These are phyloP conservation scores for Pholiota molesta DNA, from an alignment of 768 basidiomycete species.

Conservation along the genomic window DNA sequence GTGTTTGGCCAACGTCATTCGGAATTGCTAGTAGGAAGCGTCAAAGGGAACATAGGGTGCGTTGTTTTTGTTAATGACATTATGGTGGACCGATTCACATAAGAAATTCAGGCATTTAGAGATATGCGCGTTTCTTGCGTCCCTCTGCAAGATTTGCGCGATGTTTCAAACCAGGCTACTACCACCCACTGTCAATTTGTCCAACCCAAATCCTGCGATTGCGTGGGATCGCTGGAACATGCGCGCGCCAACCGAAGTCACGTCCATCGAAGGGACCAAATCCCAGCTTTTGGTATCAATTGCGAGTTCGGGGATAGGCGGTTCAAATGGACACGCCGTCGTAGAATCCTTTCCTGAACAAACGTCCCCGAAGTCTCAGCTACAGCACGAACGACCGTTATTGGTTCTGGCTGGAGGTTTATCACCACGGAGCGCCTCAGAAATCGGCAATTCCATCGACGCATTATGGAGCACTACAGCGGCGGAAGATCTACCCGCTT, in stretches of 20 bases:
- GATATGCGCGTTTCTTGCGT: conserved; percentile 46
- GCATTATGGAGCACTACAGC: conserved; percentile 8
- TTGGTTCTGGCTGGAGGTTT: conserved; percentile 39
- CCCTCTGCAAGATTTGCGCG: conserved; percentile 43
- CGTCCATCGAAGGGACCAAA: conserved; percentile 21
- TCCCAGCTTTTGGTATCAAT: conserved; percentile 39
- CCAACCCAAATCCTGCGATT: conserved; percentile 38
- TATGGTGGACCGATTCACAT: conserved; percentile 7
- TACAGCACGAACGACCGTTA: conserved; percentile 20
- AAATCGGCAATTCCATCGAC: neutral
- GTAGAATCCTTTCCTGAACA: conserved; percentile 19
- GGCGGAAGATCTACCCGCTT: conserved; percentile 11
- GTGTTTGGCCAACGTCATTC: conserved; percentile 31
- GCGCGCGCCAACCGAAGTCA: conserved; percentile 32
- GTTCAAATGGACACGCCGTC: conserved; percentile 44
- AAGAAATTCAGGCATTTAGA: conserved; percentile 35
- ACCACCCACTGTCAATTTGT: conserved; percentile 44
- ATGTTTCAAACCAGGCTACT: conserved; percentile 38
- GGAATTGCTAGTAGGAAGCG: conserved; percentile 42
- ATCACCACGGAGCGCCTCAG: conserved; percentile 25
- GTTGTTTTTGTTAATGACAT: conserved; percentile 9
- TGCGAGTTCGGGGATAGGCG: conserved; percentile 47
- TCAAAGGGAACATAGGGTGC: conserved; percentile 51
- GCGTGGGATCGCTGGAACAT: conserved; percentile 36
- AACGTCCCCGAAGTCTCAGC: conserved; percentile 30